Conservation (phyloP, 345 rosid genomes). For the Erucastrum elatum region DNA sequence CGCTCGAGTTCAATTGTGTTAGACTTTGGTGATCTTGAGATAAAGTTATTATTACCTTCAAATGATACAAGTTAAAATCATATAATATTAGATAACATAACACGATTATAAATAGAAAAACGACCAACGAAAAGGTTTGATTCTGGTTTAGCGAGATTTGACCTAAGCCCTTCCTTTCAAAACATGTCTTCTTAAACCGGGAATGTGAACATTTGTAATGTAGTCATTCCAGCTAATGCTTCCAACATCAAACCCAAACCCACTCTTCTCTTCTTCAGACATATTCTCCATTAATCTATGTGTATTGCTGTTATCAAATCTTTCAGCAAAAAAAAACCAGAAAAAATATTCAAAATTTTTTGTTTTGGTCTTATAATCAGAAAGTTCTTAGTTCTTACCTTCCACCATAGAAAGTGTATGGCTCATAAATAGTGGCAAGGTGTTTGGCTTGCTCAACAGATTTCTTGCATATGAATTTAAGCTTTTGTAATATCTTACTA, state of each 20-base stretch:
- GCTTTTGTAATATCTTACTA: slow-evolving; percentile 55
- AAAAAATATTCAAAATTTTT: background rate
- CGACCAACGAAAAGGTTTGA: slow-evolving; percentile 22
- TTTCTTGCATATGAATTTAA: slow-evolving; percentile 63
- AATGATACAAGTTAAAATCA: slow-evolving; percentile 22
- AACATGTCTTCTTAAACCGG: slow-evolving; percentile 73
- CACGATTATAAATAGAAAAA: slow-evolving; percentile 7
- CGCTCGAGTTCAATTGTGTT: background rate
- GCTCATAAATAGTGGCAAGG: slow-evolving; percentile 76
- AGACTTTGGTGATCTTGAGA: slow-evolving; percentile 6
- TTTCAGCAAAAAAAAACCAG: background rate
- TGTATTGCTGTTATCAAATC: slow-evolving; percentile 85
- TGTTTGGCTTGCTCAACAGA: slow-evolving; percentile 83
- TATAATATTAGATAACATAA: slow-evolving; percentile 33
- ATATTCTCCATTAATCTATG: slow-evolving; percentile 66
- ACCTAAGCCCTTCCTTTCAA: slow-evolving; percentile 45
- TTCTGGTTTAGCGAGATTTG: slow-evolving; percentile 15
- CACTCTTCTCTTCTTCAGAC: slow-evolving; percentile 73
- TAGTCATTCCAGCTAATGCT: slow-evolving; percentile 77
- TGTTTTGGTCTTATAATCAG: background rate
- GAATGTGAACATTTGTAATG: slow-evolving; percentile 63
- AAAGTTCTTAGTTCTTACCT: slow-evolving; percentile 47
- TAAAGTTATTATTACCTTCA: background rate
- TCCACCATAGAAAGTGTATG: slow-evolving; percentile 89
- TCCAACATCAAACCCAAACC: slow-evolving; percentile 68